These are phyloP conservation scores for Moelleriella libera DNA, from an alignment of 2,329 filamentous ascomycete species.

Conservation along the genomic window DNA sequence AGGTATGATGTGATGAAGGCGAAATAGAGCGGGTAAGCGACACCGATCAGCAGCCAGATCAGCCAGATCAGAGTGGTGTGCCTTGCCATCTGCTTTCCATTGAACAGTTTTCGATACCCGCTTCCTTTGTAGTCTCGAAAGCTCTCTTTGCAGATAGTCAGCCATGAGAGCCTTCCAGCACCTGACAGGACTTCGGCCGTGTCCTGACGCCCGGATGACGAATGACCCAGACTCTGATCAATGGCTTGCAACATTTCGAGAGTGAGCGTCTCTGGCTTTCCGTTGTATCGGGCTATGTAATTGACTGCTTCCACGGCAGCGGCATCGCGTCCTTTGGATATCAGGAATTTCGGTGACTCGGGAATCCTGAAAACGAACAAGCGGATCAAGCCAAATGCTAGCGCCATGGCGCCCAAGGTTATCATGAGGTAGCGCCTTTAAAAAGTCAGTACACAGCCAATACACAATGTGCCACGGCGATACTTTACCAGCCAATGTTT, in stretches of 20 bases:
- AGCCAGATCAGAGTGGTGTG: slow-evolving; percentile 22
- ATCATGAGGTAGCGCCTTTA: slow-evolving; percentile 23
- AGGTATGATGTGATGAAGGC: slow-evolving; percentile 31
- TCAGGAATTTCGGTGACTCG: slow-evolving; percentile 27
- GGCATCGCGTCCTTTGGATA: slow-evolving; percentile 26
- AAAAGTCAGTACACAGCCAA: background rate
- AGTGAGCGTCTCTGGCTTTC: slow-evolving; percentile 15
- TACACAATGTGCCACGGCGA: background rate
- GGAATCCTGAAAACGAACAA: slow-evolving; percentile 26
- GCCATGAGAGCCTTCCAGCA: background rate
- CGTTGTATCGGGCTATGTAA: slow-evolving; percentile 23
- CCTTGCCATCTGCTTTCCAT: slow-evolving; percentile 16
- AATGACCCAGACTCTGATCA: slow-evolving; percentile 3
- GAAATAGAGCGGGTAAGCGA: slow-evolving; percentile 31
- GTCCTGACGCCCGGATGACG: too few relatives aligned
- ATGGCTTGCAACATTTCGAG: slow-evolving; percentile 16
- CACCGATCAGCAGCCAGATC: slow-evolving; percentile 29
- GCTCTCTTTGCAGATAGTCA: slow-evolving; percentile 10
- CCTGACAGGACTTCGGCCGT: background rate
- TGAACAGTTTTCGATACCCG: slow-evolving; percentile 18
- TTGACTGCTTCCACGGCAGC: slow-evolving; percentile 32
- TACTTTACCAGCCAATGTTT: slow-evolving; percentile 28
- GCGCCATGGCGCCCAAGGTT: slow-evolving; percentile 23
- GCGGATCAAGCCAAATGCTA: slow-evolving; percentile 23
- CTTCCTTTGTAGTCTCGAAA: slow-evolving; percentile 11